A percentile compares a stretch with the other conserved stretches of the same genome.
Evolutionary conservation across 2,329 filamentous ascomycete species (phyloP).

Genomic region (Lachnellula cervina): DNA sequence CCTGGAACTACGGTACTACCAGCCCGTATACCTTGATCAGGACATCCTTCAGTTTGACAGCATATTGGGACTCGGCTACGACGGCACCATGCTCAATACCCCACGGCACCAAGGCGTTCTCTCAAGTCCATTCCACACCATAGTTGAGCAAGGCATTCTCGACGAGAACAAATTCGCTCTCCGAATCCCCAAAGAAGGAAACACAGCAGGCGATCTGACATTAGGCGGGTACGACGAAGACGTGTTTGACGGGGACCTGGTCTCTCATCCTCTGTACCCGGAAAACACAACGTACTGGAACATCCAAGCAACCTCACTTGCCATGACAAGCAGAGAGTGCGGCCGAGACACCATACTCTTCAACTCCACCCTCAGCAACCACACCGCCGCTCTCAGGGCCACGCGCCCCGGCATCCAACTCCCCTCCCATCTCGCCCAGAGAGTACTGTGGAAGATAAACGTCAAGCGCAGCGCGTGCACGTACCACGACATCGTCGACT

Average conservation of each 20-base stretch:
- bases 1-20: neutral
- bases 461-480: neutral
- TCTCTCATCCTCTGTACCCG: neutral
- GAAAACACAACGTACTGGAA: constrained; percentile 5
- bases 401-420: neutral
- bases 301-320: neutral
- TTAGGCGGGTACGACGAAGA: constrained; percentile 4
- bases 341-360: neutral
- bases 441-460: neutral
- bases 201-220: neutral
- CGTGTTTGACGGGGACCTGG: neutral
- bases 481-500: neutral
- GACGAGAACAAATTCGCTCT: constrained; percentile 8
- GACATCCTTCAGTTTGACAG: neutral
- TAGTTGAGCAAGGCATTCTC: constrained; percentile 2
- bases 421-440: neutral
- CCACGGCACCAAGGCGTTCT: neutral
- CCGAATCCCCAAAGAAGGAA: constrained; percentile 1
- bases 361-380: neutral
- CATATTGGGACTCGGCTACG: neutral
- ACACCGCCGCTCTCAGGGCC: neutral
- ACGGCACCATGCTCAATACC: neutral
- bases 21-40: neutral
- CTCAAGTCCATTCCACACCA: constrained; percentile 4
- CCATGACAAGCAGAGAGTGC: neutral